Conservation (phyloP, 192 early-diverging fungal genomes). For the Helicostylum pulchrum region DNA sequence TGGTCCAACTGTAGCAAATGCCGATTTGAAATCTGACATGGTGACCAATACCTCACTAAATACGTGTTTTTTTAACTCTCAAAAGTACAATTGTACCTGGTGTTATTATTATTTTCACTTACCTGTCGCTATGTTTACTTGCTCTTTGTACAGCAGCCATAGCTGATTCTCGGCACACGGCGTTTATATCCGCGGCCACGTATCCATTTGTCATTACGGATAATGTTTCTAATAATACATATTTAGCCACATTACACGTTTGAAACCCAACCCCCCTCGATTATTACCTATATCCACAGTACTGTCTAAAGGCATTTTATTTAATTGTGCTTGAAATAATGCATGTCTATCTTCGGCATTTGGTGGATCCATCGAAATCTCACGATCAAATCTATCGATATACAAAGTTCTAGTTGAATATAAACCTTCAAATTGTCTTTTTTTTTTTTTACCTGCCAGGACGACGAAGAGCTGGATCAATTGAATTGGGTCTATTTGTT, state of each 20-base stretch:
- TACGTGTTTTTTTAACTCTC: neutral
- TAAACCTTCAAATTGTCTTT: neutral
- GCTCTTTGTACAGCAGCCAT: constrained; percentile 45
- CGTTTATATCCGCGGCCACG: constrained; percentile 89
- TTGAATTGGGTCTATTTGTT: constrained; percentile 83
- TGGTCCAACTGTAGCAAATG: constrained; percentile 61
- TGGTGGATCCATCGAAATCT: constrained; percentile 79
- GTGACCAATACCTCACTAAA: constrained; percentile 33
- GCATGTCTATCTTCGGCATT: constrained; percentile 50
- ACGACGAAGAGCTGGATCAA: constrained; percentile 79
- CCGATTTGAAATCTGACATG: constrained; percentile 60
- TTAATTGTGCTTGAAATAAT: constrained; percentile 63
- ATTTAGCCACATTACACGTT: neutral
- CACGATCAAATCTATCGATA: constrained; percentile 78
- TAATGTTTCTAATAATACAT: constrained; percentile 28
- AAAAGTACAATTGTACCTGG: neutral
- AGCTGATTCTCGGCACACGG: constrained; percentile 82
- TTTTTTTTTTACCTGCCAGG: constrained; percentile 79
- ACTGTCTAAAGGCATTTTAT: constrained; percentile 49
- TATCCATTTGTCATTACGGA: constrained; percentile 81
- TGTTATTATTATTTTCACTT: neutral
- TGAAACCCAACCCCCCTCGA: neutral
- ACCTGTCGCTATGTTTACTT: constrained; percentile 14
- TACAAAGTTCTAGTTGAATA: too few species aligned
- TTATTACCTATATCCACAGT: constrained; percentile 50